These are phyloP conservation scores for Lanmaoa pseudosensibilis DNA, from an alignment of 768 basidiomycete genomes.

Conservation along the genomic window DNA sequence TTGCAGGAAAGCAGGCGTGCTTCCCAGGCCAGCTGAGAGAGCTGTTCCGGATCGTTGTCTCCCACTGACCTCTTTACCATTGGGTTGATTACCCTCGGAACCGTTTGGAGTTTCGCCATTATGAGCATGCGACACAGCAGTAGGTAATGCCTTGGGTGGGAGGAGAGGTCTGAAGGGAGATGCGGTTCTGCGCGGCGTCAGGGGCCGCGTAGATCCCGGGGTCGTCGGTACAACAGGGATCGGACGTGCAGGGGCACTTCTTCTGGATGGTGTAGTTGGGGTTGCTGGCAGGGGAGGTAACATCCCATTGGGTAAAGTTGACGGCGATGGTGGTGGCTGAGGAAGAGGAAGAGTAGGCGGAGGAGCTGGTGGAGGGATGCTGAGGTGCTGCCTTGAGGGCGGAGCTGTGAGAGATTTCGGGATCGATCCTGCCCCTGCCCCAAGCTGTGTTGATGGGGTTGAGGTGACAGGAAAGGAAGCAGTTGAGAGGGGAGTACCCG, in stretches of 20 bases:
- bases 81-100: constrained; percentile 9
- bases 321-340: constrained; percentile 25
- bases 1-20: constrained; percentile 29
- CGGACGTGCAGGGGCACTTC: constrained; percentile 14
- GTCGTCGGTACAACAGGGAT: constrained; percentile 14
- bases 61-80: constrained; percentile 2
- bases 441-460: background rate
- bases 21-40: constrained; percentile 6
- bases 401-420: constrained; percentile 8
- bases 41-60: constrained; percentile 19
- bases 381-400: constrained; percentile 30
- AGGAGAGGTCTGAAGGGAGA: constrained; percentile 27
- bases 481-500: constrained; percentile 21
- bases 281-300: background rate
- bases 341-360: constrained; percentile 34
- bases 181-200: constrained; percentile 12
- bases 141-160: constrained; percentile 11
- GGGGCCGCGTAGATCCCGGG: constrained; percentile 13
- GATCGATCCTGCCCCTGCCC: background rate
- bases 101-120: background rate
- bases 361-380: constrained; percentile 32
- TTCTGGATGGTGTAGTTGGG: constrained; percentile 8
- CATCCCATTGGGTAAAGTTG: background rate
- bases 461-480: constrained; percentile 9
- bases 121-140: background rate